phyloP scores from a whole-genome alignment of 2,329 filamentous ascomycete genomes.

The Ophiostoma pallidulum region DNA sequence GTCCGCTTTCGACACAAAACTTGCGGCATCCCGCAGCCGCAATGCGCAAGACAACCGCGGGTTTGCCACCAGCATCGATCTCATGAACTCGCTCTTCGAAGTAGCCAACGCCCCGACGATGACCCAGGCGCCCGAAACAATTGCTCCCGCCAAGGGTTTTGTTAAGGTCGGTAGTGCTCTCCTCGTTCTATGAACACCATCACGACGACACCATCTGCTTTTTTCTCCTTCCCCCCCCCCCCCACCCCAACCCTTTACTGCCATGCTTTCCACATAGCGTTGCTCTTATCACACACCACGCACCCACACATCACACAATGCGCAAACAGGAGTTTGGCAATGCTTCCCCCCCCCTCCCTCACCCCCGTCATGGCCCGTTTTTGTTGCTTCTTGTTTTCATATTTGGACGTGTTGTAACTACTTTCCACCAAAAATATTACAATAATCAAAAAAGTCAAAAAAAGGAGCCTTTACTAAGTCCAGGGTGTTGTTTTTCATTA shows the following conservation, averaged over 20 bases:
- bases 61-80: slow-evolving; percentile 82
- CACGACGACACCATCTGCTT: slow-evolving; percentile 27
- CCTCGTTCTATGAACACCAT: slow-evolving; percentile 21
- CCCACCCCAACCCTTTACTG: not conserved
- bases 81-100: slow-evolving; percentile 91
- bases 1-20: slow-evolving; percentile 21
- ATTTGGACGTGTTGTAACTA: slow-evolving; percentile 19
- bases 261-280: not conserved
- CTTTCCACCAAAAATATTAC: slow-evolving; percentile 17
- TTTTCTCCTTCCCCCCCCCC: slow-evolving; percentile 4
- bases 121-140: slow-evolving; percentile 41
- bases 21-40: slow-evolving; percentile 24
- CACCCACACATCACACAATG: not conserved
- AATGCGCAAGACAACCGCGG: slow-evolving; percentile 45
- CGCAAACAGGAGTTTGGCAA: not conserved
- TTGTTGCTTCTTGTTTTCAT: not conserved
- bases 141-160: slow-evolving; percentile 54
- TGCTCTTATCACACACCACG: not conserved
- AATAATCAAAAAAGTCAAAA: slow-evolving; percentile 15
- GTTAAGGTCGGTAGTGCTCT: slow-evolving; percentile 67
- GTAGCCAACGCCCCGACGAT: slow-evolving; percentile 51
- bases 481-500: slow-evolving; percentile 33
- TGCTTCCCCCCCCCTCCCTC: too few species aligned
- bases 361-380: too few species aligned
- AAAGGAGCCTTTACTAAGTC: slow-evolving; percentile 36